phyloP scores from a whole-genome alignment of 106 monocot genomes.

The Dendrobium catenatum region DNA sequence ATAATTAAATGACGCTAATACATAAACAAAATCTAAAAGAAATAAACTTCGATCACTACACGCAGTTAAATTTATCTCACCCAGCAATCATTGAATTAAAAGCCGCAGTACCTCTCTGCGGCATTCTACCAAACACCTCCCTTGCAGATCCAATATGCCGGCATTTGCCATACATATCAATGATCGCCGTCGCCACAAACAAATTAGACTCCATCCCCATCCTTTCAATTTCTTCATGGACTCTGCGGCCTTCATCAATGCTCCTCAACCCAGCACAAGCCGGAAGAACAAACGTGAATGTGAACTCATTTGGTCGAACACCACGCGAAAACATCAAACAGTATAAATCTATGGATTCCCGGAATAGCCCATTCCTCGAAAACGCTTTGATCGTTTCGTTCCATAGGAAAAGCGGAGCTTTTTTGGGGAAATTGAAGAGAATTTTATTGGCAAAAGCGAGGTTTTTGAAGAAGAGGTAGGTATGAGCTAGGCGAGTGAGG shows the following conservation, averaged over 20 bases:
- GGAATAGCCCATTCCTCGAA: slow-evolving; percentile 15
- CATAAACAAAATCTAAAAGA: neutral
- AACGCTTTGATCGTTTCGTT: slow-evolving; percentile 35
- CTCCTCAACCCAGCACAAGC: slow-evolving; percentile 26
- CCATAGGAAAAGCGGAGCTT: slow-evolving; percentile 28
- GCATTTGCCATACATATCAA: slow-evolving; percentile 48
- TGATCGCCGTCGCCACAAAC: slow-evolving; percentile 36
- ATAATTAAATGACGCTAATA: neutral
- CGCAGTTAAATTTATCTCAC: slow-evolving; percentile 11
- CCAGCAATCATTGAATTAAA: slow-evolving; percentile 46
- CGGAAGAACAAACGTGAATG: slow-evolving; percentile 37
- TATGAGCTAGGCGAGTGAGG: slow-evolving; percentile 32
- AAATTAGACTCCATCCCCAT: slow-evolving; percentile 17
- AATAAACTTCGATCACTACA: neutral
- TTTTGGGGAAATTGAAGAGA: slow-evolving; percentile 18
- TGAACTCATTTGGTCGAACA: slow-evolving; percentile 32
- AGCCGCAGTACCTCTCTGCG: slow-evolving; percentile 20
- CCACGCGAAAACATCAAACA: slow-evolving; percentile 21
- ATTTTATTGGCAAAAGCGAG: slow-evolving; percentile 11
- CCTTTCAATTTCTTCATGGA: slow-evolving; percentile 23
- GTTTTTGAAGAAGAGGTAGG: slow-evolving; percentile 21
- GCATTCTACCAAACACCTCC: slow-evolving; percentile 37
- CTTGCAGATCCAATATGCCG: slow-evolving; percentile 18
- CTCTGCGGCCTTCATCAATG: slow-evolving; percentile 16
- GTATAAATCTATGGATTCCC: slow-evolving; percentile 29